A percentile compares a stretch with the other conserved stretches of the same genome.
phyloP scores from a whole-genome alignment of 768 basidiomycete species.

The Sistotremastrum niveocremeum region DNA sequence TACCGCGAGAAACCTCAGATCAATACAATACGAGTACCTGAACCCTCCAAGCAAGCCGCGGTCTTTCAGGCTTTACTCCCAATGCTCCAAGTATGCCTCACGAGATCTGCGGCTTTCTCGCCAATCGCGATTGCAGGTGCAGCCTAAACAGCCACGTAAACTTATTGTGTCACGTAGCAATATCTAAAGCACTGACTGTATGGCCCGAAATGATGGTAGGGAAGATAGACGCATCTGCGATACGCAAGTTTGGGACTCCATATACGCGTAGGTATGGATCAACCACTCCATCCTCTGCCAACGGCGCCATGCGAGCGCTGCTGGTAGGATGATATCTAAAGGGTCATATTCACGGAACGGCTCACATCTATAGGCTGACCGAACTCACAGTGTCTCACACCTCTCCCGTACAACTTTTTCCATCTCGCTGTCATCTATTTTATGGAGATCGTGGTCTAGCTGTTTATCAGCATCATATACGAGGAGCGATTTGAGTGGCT shows the following conservation, averaged over 20 bases:
- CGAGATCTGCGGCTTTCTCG: conserved; percentile 11
- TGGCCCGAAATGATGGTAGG: conserved; percentile 32
- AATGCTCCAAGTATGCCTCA: conserved; percentile 7
- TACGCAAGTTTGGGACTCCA: conserved; percentile 27
- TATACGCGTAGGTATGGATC: conserved; percentile 30
- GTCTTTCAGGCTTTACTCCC: no score
- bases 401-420: conserved; percentile 20
- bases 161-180: background rate
- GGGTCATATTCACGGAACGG: conserved; percentile 19
- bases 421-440: conserved; percentile 21
- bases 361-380: no score
- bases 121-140: conserved; percentile 8
- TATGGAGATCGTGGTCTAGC: conserved; percentile 26
- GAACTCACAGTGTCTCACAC: conserved; percentile 22
- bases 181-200: conserved; percentile 20
- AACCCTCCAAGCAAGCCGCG: no score
- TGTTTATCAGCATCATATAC: conserved; percentile 13
- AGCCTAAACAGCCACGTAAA: background rate
- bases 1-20: no score
- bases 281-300: conserved; percentile 26
- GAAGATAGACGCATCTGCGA: conserved; percentile 34
- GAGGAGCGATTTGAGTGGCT: conserved; percentile 25
- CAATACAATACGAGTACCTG: no score
- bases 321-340: conserved; percentile 18
- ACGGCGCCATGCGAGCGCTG: conserved; percentile 26